Evolutionary conservation across 192 early-diverging fungal species (phyloP).

Genomic region (Linnemannia exigua): DNA sequence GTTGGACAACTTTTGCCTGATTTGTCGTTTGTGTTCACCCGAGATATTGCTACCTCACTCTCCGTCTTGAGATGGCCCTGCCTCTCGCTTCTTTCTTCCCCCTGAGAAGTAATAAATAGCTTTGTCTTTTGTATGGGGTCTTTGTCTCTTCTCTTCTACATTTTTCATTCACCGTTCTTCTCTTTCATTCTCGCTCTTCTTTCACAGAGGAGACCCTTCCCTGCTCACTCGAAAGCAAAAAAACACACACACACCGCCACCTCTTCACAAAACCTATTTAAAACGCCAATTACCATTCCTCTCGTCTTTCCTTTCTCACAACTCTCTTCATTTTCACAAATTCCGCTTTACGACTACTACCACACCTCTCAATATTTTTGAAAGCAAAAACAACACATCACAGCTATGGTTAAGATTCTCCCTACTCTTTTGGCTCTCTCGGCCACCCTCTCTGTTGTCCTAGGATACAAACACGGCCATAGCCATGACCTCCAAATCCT

Average conservation of each 20-base stretch:
- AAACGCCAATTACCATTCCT: neutral
- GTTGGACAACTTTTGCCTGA: neutral
- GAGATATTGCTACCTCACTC: neutral
- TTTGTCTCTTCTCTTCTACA: neutral
- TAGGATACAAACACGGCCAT: neutral
- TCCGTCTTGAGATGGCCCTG: no score
- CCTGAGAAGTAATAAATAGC: neutral
- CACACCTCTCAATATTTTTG: neutral
- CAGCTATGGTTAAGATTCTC: conserved; percentile 12
- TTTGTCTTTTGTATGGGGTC: neutral
- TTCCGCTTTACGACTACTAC: neutral
- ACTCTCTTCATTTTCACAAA: neutral
- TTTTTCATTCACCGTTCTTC: neutral
- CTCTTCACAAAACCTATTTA: neutral
- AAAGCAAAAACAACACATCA: neutral
- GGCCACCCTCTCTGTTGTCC: conserved; percentile 10
- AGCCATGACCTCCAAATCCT: neutral
- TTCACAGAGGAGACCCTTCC: neutral
- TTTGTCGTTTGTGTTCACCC: conserved; percentile 2
- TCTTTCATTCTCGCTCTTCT: neutral
- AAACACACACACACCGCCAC: neutral
- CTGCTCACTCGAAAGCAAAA: neutral
- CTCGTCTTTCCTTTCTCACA: neutral
- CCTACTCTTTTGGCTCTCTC: conserved; percentile 10
- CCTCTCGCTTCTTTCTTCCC: neutral